phyloP scores from a whole-genome alignment of 2,329 filamentous ascomycete genomes.

The Aspergillus udagawae region DNA sequence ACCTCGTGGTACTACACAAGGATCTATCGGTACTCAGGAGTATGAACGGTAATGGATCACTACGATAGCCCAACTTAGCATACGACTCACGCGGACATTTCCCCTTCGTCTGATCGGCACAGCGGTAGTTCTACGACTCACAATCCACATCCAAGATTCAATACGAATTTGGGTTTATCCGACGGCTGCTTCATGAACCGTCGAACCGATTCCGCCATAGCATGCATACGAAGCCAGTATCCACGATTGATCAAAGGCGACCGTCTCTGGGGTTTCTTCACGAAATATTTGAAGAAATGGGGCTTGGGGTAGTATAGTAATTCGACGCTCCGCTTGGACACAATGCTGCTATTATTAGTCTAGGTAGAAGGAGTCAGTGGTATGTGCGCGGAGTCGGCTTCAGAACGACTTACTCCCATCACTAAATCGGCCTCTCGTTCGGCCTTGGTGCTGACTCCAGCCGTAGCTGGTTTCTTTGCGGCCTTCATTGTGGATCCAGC shows the following conservation, averaged over 20 bases:
- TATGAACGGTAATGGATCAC: slow-evolving; percentile 84
- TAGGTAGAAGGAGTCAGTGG: slow-evolving; percentile 27
- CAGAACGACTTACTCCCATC: slow-evolving; percentile 46
- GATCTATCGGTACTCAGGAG: slow-evolving; percentile 65
- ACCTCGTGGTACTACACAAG: slow-evolving; percentile 57
- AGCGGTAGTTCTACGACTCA: slow-evolving; percentile 48
- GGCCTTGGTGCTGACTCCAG: slow-evolving; percentile 21
- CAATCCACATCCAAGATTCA: slow-evolving; percentile 90
- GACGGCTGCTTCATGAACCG: slow-evolving; percentile 63
- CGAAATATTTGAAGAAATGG: slow-evolving; percentile 85
- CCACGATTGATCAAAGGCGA: slow-evolving; percentile 88
- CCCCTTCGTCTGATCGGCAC: background rate
- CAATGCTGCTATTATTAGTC: slow-evolving; percentile 89
- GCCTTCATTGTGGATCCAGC: slow-evolving; percentile 10
- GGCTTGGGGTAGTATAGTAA: slow-evolving; percentile 76
- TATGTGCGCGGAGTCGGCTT: background rate
- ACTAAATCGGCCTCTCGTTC: slow-evolving; percentile 49
- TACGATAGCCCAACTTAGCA: slow-evolving; percentile 40
- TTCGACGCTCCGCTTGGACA: slow-evolving; percentile 91
- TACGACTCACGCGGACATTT: slow-evolving; percentile 7
- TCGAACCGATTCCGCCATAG: slow-evolving; percentile 69
- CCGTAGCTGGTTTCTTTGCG: slow-evolving; percentile 15
- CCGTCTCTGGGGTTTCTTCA: slow-evolving; percentile 74
- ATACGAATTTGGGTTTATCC: slow-evolving; percentile 63
- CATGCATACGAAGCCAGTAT: slow-evolving; percentile 81